Evolutionary conservation across 352 stramenopile genomes (phyloP).

Genomic region (Phytopythium mirpurense): DNA sequence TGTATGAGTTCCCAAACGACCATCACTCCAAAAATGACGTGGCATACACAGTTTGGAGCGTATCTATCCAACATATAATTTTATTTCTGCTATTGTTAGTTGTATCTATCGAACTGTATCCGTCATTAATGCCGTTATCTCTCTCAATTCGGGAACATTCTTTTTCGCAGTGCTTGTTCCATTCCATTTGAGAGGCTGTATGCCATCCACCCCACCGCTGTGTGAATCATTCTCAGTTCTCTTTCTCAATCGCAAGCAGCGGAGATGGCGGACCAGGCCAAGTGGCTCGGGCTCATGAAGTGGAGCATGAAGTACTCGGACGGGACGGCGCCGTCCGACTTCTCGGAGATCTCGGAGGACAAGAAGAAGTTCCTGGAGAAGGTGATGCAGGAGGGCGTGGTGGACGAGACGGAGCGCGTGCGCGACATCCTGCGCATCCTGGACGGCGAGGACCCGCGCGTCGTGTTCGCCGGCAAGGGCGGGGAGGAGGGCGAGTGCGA

Average conservation of each 20-base stretch:
- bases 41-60: too few relatives aligned
- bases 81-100: too few relatives aligned
- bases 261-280: slow-evolving; percentile 57
- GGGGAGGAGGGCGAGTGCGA: slow-evolving; percentile 35
- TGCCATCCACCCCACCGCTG: too few relatives aligned
- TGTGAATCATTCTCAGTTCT: too few relatives aligned
- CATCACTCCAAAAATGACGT: too few relatives aligned
- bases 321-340: slow-evolving; percentile 58
- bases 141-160: not conserved
- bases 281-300: slow-evolving; percentile 85
- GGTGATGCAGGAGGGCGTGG: slow-evolving; percentile 79
- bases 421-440: slow-evolving; percentile 81
- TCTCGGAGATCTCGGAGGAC: slow-evolving; percentile 70
- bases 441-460: slow-evolving; percentile 62
- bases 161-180: not conserved
- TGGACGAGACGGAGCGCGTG: slow-evolving; percentile 83
- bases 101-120: too few relatives aligned
- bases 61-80: too few relatives aligned
- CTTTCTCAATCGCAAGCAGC: too few relatives aligned
- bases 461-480: slow-evolving; percentile 50
- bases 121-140: too few relatives aligned
- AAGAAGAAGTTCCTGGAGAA: slow-evolving; percentile 75
- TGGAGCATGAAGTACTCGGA: slow-evolving; percentile 88
- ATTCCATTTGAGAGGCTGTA: not conserved
- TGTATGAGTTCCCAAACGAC: too few relatives aligned